Conservation (phyloP, 306 rosid genomes). For the Pyrus pyrifolia region DNA sequence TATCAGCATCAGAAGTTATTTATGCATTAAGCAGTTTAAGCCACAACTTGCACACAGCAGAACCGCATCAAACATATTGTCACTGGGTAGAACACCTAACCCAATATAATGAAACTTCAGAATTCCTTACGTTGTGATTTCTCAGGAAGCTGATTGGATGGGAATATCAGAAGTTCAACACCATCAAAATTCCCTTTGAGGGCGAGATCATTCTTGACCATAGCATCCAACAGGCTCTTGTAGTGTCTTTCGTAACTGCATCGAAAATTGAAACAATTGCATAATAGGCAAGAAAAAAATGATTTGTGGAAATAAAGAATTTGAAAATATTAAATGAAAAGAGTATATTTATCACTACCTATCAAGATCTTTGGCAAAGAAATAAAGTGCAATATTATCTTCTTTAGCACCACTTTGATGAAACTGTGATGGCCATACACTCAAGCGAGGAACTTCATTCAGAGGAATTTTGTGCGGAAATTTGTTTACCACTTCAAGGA, state of each 20-base stretch:
- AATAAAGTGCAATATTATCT: constrained; percentile 86
- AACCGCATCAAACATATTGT: constrained; percentile 11
- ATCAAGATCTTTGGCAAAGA: constrained; percentile 78
- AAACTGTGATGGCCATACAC: constrained; percentile 87
- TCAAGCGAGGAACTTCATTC: constrained; percentile 71
- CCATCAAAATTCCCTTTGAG: constrained; percentile 68
- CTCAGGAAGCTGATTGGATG: constrained; percentile 88
- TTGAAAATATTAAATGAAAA: not conserved
- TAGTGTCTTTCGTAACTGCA: constrained; percentile 74
- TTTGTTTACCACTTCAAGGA: constrained; percentile 50
- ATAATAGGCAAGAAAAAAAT: not conserved
- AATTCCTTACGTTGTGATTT: constrained; percentile 76
- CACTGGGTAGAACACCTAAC: not conserved
- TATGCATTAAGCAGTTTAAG: not conserved
- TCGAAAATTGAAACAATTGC: constrained; percentile 7
- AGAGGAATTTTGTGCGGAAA: constrained; percentile 50
- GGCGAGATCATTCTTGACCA: constrained; percentile 81
- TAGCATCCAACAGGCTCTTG: constrained; percentile 60
- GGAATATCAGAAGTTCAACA: constrained; percentile 74
- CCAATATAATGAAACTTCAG: constrained; percentile 5
- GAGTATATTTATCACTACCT: constrained; percentile 38
- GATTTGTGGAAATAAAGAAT: not conserved
- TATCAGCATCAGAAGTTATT: not conserved
- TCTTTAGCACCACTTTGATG: constrained; percentile 62
- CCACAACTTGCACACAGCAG: constrained; percentile 7